phyloP scores from a whole-genome alignment of 1,139 yeast species.

The Chernovozyma aurita region DNA sequence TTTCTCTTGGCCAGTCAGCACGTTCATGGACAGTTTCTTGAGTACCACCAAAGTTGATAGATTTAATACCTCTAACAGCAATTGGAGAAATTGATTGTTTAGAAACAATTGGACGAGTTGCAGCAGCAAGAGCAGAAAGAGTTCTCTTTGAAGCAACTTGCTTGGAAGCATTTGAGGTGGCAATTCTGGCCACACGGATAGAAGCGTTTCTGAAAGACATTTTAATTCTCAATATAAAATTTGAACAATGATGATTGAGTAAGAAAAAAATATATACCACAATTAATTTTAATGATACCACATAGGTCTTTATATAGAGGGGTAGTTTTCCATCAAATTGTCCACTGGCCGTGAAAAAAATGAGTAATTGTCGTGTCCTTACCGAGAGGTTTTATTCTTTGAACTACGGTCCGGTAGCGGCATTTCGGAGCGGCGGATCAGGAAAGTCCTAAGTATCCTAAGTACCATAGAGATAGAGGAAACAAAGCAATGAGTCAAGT shows the following conservation, averaged over 20 bases:
- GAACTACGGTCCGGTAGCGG: constrained; percentile 5
- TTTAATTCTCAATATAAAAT: constrained; percentile 6
- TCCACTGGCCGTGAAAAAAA: not conserved
- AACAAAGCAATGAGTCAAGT: too few species aligned
- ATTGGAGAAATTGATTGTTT: constrained; percentile 29
- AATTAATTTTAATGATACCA: not conserved
- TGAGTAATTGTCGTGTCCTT: constrained; percentile 1
- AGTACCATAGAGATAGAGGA: too few species aligned
- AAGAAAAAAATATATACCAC: not conserved
- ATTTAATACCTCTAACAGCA: constrained; percentile 81
- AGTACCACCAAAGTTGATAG: constrained; percentile 95
- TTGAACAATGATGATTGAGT: not conserved
- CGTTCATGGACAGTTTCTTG: constrained; percentile 97
- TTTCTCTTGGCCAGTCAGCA: constrained; percentile 99
- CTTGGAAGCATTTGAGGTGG: constrained; percentile 47
- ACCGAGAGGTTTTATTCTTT: not conserved
- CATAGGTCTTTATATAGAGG: constrained; percentile 1
- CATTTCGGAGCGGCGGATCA: constrained; percentile 4
- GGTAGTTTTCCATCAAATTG: not conserved
- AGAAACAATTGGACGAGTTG: constrained; percentile 41
- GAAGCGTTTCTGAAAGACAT: constrained; percentile 66
- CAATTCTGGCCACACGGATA: constrained; percentile 58
- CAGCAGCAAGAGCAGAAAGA: constrained; percentile 53
- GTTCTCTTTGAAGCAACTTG: constrained; percentile 62
- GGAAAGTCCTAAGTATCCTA: too few species aligned